These are phyloP conservation scores for Candida succiphila DNA, from an alignment of 805 yeast genomes.

Conservation along the genomic window DNA sequence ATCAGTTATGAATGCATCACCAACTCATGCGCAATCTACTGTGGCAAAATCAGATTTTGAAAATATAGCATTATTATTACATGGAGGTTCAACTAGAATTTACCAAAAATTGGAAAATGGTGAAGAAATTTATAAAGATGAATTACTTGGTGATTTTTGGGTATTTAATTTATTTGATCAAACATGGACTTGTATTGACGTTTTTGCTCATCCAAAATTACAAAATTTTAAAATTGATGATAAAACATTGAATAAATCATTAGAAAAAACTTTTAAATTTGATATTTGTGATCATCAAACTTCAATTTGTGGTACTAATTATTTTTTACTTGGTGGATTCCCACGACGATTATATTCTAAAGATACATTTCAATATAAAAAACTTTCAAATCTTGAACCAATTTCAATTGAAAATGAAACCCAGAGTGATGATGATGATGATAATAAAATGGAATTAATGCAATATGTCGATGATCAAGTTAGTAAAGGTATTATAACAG, in stretches of 20 bases:
- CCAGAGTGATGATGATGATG: neutral
- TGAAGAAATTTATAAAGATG: constrained; percentile 9
- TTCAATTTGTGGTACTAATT: neutral
- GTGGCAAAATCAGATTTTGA: too few species aligned
- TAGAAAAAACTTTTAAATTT: too few species aligned
- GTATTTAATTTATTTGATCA: constrained; percentile 34
- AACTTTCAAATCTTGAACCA: neutral
- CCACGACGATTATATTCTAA: too few species aligned
- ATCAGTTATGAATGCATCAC: too few species aligned
- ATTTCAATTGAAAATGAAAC: neutral
- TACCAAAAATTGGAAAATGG: constrained; percentile 12
- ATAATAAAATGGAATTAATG: neutral
- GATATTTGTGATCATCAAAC: constrained; percentile 1
- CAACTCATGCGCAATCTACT: too few species aligned
- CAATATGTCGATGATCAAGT: neutral
- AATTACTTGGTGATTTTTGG: constrained; percentile 40
- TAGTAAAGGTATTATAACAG: neutral
- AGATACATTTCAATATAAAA: neutral
- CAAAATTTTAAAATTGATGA: neutral
- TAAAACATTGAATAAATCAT: neutral
- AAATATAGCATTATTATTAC: too few species aligned
- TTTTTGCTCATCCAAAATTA: constrained; percentile 21
- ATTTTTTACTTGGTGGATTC: constrained; percentile 1
- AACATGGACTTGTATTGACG: constrained; percentile 24
- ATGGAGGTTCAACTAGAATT: constrained; percentile 22